Conservation (phyloP, 2,329 filamentous ascomycete species). For the Botrytis porri region DNA sequence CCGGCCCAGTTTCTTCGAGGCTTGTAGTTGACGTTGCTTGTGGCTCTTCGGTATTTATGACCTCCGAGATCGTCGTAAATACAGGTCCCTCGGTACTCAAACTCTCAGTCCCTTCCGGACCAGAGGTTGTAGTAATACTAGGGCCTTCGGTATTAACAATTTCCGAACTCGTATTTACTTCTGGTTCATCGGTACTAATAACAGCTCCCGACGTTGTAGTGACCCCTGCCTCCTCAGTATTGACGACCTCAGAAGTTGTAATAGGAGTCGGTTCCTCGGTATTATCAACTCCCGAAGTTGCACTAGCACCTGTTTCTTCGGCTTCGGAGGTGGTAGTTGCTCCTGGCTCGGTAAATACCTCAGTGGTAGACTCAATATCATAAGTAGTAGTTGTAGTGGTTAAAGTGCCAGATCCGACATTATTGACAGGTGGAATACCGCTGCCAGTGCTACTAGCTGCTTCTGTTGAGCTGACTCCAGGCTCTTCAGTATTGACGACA, state of each 20-base stretch:
- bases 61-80: background rate
- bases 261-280: background rate
- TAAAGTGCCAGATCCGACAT: background rate
- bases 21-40: no score
- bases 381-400: background rate
- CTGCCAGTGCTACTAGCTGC: background rate
- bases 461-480: background rate
- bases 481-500: background rate
- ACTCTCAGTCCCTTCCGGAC: background rate
- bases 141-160: background rate
- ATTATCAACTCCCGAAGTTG: background rate
- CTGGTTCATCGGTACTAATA: constrained; percentile 1
- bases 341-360: background rate
- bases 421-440: background rate
- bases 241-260: background rate
- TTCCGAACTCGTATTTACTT: background rate
- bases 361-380: background rate
- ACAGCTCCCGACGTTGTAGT: background rate
- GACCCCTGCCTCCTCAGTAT: background rate
- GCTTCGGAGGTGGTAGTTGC: background rate
- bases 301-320: background rate
- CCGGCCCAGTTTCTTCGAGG: background rate
- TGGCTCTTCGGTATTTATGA: background rate
- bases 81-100: background rate
- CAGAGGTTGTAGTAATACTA: background rate